These are phyloP conservation scores for Kernera saxatilis DNA, from an alignment of 345 rosid species.

Conservation along the genomic window DNA sequence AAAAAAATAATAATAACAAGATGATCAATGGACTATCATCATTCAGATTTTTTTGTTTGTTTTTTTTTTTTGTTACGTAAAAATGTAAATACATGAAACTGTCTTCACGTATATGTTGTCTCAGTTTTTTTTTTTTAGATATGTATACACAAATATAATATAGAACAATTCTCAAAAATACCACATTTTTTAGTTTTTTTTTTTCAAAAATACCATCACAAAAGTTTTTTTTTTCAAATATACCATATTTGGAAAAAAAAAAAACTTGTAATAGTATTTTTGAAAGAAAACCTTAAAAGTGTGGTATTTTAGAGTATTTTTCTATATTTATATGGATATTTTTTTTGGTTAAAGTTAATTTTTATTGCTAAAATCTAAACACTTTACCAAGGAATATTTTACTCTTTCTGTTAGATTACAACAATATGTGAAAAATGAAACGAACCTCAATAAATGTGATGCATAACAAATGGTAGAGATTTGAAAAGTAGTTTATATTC, in stretches of 20 bases:
- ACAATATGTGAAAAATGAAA: background rate
- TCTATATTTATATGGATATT: too few species aligned
- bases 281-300: too few species aligned
- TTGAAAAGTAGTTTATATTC: background rate
- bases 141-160: background rate
- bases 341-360: background rate
- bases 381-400: background rate
- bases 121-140: background rate
- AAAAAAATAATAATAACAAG: background rate
- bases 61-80: background rate
- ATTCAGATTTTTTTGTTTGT: background rate
- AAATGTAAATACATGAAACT: background rate
- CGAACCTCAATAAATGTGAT: background rate
- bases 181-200: too few species aligned
- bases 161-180: too few species aligned
- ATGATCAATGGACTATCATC: background rate
- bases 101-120: background rate
- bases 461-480: background rate
- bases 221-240: too few species aligned
- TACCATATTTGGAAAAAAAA: too few species aligned
- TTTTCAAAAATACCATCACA: too few species aligned
- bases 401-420: background rate
- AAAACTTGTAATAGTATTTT: too few species aligned
- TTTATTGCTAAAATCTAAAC: background rate
- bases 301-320: too few species aligned